phyloP scores from a whole-genome alignment of 140 eudicot genomes.

The Oenanthe javanica region DNA sequence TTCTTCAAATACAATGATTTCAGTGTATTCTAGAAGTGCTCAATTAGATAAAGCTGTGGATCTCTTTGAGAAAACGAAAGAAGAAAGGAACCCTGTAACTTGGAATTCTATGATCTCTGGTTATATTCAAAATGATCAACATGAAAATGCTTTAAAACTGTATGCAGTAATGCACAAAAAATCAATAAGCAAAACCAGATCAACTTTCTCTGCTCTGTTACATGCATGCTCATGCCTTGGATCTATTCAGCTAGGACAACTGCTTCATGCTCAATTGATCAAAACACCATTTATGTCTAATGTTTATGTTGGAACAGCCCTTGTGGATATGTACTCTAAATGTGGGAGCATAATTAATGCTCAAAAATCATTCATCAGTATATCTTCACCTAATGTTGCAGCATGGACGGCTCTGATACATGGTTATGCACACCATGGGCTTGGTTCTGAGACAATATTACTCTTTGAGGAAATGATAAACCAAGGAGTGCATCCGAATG shows the following conservation, averaged over 20 bases:
- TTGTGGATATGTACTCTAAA: slow-evolving; percentile 68
- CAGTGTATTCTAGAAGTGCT: slow-evolving; percentile 40
- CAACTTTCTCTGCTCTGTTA: slow-evolving; percentile 57
- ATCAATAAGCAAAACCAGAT: slow-evolving; percentile 38
- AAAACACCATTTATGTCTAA: slow-evolving; percentile 53
- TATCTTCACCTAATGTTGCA: slow-evolving; percentile 52
- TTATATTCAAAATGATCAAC: slow-evolving; percentile 45
- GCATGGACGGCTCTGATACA: slow-evolving; percentile 66
- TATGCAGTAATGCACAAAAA: slow-evolving; percentile 33
- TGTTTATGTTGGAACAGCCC: slow-evolving; percentile 61
- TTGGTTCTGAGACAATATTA: slow-evolving; percentile 36
- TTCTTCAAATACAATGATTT: slow-evolving; percentile 53
- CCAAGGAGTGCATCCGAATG: slow-evolving; percentile 42
- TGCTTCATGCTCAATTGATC: slow-evolving; percentile 44
- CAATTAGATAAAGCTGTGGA: slow-evolving; percentile 55
- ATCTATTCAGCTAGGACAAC: slow-evolving; percentile 57
- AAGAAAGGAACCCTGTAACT: slow-evolving; percentile 42
- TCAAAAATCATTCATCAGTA: slow-evolving; percentile 33
- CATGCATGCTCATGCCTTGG: slow-evolving; percentile 64
- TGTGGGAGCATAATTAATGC: slow-evolving; percentile 63
- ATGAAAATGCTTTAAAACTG: slow-evolving; percentile 44
- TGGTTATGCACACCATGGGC: slow-evolving; percentile 53
- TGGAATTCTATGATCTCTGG: slow-evolving; percentile 85
- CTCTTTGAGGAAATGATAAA: slow-evolving; percentile 44
- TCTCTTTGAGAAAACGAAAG: slow-evolving; percentile 47